Evolutionary conservation across 1,284 basidiomycete genomes (phyloP), one percentile per base, ranked within the genome.

Genomic region (Puccinia horiana): DNA sequence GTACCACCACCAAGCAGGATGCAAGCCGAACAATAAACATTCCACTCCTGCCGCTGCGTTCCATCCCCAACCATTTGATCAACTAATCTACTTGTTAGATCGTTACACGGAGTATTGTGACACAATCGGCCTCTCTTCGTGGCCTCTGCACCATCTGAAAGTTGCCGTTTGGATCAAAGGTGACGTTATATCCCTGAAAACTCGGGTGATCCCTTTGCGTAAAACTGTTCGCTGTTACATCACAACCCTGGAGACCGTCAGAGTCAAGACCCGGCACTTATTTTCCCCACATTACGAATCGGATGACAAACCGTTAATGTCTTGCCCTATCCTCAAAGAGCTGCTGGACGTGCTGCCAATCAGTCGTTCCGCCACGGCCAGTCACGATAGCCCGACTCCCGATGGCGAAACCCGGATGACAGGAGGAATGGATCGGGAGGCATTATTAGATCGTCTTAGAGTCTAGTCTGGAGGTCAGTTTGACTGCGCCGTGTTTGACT

Each of bases 191-290:
- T 81, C 78, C 9, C 37, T 73, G 0, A 81, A 81, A 47, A 73
- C 69, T 26, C 67, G 69, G 54, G 78, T 81, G 8, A 72, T 81
- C 16, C 78, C 78, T 37, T 58, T 81, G 12, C 49, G 69, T 2
- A 81, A 81, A 63, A 81, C 67, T 42, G 78, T 81, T 29, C 67
- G 78, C 14, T 81, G 78, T 40, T 81, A 81, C 49, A 73, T 81
- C 26, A 81, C 78, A 29, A 44, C 78, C 4, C 58, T 81, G 69
- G 78, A 81, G 70, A 73, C 78, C 12, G 69, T 81, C 23, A 40
- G 78, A 63, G 35, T 73, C 42, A 81, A 81, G 56, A 81, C 78
- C 29, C 42, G 58, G 9, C 69, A 81, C 44, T 29, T 81, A 35
- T 81, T 81, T 26, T 12, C 47, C 44, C 65, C 49, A 16, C 26